phyloP scores from a whole-genome alignment of 208 protist genomes.

The Acanthamoeba royreba region DNA sequence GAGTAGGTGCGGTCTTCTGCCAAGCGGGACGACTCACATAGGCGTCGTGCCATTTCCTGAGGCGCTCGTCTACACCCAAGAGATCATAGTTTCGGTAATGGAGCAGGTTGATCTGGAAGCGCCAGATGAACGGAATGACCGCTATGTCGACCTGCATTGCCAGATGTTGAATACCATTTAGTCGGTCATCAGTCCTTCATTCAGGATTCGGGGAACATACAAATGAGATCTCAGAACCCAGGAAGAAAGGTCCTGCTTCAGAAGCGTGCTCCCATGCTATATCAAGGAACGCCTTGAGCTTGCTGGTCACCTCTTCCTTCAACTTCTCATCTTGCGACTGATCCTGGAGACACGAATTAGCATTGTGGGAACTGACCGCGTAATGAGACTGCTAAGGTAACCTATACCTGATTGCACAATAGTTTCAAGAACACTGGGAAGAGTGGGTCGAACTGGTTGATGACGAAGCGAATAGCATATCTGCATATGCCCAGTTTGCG shows the following conservation, averaged over 20 bases:
- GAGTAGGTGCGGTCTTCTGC: neutral
- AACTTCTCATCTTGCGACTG: neutral
- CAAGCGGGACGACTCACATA: neutral
- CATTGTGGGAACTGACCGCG: too few relatives aligned
- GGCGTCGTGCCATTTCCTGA: constrained; percentile 21
- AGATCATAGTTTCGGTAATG: neutral
- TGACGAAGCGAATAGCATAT: neutral
- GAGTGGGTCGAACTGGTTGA: neutral
- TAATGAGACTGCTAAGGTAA: neutral
- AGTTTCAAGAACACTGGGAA: neutral
- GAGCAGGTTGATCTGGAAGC: neutral
- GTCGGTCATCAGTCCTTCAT: neutral
- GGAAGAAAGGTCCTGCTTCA: neutral
- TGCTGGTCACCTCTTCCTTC: neutral
- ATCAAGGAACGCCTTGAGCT: too few relatives aligned
- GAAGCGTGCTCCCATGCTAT: neutral
- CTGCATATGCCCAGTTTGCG: neutral
- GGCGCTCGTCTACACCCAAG: neutral
- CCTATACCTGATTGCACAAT: neutral
- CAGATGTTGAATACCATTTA: neutral
- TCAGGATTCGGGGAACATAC: too few relatives aligned
- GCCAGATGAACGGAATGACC: neutral
- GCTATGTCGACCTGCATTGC: neutral
- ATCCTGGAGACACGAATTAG: neutral
- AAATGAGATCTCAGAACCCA: neutral